phyloP scores from a whole-genome alignment of 2,329 filamentous ascomycete species.

The Colletotrichum eremochloae region DNA sequence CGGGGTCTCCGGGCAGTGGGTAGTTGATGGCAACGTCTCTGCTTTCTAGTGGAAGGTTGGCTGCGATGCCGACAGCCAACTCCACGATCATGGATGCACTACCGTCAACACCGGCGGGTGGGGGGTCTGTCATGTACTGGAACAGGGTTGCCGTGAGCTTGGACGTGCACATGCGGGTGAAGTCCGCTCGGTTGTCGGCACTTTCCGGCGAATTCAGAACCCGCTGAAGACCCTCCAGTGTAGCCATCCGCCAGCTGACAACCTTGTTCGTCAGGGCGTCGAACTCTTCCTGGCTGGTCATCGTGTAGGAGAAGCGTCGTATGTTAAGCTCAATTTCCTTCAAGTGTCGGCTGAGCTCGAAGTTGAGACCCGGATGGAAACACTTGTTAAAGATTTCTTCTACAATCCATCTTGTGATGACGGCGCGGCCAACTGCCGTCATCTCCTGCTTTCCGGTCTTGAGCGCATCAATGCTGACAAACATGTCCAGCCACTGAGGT shows the following conservation, averaged over 20 bases:
- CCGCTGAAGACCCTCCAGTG: slow-evolving; percentile 88
- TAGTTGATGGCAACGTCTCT: slow-evolving; percentile 91
- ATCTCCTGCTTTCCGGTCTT: slow-evolving; percentile 95
- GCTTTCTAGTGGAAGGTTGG: slow-evolving; percentile 90
- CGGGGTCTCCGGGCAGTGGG: slow-evolving; percentile 79
- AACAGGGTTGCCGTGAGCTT: slow-evolving; percentile 78
- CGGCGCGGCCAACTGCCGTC: slow-evolving; percentile 92
- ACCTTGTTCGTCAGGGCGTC: slow-evolving; percentile 90
- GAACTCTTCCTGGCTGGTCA: slow-evolving; percentile 86
- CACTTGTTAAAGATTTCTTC: slow-evolving; percentile 92
- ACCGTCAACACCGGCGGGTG: slow-evolving; percentile 85
- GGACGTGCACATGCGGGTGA: slow-evolving; percentile 78
- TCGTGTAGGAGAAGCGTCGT: slow-evolving; percentile 78
- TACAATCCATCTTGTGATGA: slow-evolving; percentile 90
- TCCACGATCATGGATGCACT: slow-evolving; percentile 94
- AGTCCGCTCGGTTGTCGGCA: slow-evolving; percentile 73
- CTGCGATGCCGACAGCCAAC: slow-evolving; percentile 85
- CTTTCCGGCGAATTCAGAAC: slow-evolving; percentile 75
- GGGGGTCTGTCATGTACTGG: slow-evolving; percentile 80
- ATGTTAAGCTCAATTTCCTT: slow-evolving; percentile 92
- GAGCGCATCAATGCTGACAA: slow-evolving; percentile 87
- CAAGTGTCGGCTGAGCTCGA: slow-evolving; percentile 79
- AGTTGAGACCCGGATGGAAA: slow-evolving; percentile 91
- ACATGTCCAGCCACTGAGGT: slow-evolving; percentile 82
- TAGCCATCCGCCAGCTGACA: slow-evolving; percentile 93